phyloP scores from a whole-genome alignment of 495 filamentous ascomycete genomes.

The Penicillium atrosanguineum region DNA sequence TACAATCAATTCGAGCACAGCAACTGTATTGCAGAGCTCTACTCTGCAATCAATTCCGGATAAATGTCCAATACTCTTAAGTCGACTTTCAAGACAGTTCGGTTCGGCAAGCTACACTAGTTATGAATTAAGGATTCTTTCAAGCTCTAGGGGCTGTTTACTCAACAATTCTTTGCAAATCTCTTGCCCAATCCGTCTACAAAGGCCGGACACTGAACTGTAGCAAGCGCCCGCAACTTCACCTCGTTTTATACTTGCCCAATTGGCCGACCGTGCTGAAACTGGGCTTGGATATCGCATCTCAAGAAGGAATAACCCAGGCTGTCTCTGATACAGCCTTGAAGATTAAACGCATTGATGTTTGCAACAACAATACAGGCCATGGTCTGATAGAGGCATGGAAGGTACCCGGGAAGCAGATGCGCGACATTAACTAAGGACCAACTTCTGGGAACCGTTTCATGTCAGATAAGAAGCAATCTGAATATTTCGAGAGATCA shows the following conservation, averaged over 20 bases:
- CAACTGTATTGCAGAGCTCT: no score
- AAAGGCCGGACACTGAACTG: slow-evolving; percentile 41
- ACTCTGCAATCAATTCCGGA: no score
- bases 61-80: no score
- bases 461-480: slow-evolving; percentile 38
- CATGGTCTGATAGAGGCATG: slow-evolving; percentile 42
- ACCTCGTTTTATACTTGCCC: slow-evolving; percentile 28
- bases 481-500: slow-evolving; percentile 11
- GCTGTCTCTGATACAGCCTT: slow-evolving; percentile 35
- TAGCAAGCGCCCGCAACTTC: slow-evolving; percentile 47
- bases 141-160: slow-evolving; percentile 30
- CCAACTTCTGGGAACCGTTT: slow-evolving; percentile 51
- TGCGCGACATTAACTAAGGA: slow-evolving; percentile 41
- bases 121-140: no score
- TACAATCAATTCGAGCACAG: no score
- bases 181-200: slow-evolving; percentile 37
- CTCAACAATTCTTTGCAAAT: slow-evolving; percentile 41
- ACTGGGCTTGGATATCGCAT: slow-evolving; percentile 46
- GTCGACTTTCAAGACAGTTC: no score
- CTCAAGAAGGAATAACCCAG: slow-evolving; percentile 32
- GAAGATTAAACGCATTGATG: slow-evolving; percentile 49
- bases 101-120: no score
- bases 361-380: slow-evolving; percentile 58
- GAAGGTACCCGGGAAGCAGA: slow-evolving; percentile 41
- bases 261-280: slow-evolving; percentile 36